Evolutionary conservation across 306 rosid genomes (phyloP).

Genomic region (Gillenia trifoliata): DNA sequence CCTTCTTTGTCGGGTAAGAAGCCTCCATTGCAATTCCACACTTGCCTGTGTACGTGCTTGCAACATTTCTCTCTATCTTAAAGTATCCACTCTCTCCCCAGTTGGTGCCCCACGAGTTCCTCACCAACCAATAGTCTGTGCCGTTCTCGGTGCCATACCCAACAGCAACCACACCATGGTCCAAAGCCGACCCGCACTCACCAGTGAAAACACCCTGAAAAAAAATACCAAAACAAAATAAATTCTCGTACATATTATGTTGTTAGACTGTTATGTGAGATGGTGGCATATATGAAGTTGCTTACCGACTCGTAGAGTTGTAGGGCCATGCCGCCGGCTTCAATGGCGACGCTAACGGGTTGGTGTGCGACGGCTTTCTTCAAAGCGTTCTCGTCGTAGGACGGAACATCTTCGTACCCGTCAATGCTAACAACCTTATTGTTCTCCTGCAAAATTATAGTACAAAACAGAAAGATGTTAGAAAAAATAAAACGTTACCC

Average conservation of each 20-base stretch:
- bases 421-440: constrained; percentile 70
- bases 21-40: constrained; percentile 81
- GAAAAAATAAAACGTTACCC: neutral
- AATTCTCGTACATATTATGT: neutral
- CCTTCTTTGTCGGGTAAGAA: constrained; percentile 73
- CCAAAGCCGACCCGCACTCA: constrained; percentile 54
- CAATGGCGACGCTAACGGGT: constrained; percentile 58
- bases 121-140: constrained; percentile 81
- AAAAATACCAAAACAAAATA: neutral
- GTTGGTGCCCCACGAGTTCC: constrained; percentile 86
- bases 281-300: neutral
- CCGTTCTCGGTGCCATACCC: constrained; percentile 89
- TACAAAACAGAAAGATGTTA: neutral
- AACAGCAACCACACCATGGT: constrained; percentile 84
- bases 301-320: constrained; percentile 64
- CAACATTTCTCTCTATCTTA: constrained; percentile 62
- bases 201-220: constrained; percentile 83
- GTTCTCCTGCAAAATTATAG: constrained; percentile 29
- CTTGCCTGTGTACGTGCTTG: constrained; percentile 36
- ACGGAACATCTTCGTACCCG: constrained; percentile 80
- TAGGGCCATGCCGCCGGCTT: constrained; percentile 59
- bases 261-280: neutral
- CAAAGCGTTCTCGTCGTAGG: constrained; percentile 43
- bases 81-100: constrained; percentile 95
- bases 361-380: constrained; percentile 58